phyloP scores from a whole-genome alignment of 202 grass and related monocot species.

The Schoenoplectus tabernaemontani region DNA sequence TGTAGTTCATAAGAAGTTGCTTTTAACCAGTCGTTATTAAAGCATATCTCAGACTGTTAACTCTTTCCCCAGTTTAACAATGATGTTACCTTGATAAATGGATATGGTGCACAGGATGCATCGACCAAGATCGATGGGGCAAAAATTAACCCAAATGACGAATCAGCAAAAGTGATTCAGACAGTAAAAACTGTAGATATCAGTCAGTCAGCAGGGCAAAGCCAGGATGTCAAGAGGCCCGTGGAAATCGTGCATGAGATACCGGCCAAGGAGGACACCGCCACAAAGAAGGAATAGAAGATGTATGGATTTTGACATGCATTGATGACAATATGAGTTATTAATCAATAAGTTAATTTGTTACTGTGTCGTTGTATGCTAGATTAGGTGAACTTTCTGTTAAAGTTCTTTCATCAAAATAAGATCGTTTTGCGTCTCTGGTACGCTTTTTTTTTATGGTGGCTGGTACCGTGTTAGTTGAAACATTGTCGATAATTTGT shows the following conservation, averaged over 20 bases:
- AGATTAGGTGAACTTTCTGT: background rate
- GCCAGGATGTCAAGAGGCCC: constrained; percentile 21
- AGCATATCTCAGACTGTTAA: background rate
- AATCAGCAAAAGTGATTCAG: background rate
- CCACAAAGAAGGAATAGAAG: constrained; percentile 35
- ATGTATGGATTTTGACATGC: background rate
- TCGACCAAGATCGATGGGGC: background rate
- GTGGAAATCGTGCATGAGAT: constrained; percentile 42
- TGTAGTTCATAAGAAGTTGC: background rate
- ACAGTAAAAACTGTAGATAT: constrained; percentile 46
- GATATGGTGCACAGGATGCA: background rate
- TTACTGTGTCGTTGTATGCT: background rate
- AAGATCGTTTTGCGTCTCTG: background rate
- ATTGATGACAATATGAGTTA: background rate
- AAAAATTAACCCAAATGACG: background rate
- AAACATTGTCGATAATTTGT: background rate
- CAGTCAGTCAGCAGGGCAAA: constrained; percentile 34
- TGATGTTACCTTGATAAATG: background rate
- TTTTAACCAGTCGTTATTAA: background rate
- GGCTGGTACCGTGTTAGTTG: background rate
- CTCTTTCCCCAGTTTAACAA: background rate
- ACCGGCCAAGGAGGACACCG: constrained; percentile 14
- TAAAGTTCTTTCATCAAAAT: background rate
- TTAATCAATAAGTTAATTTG: background rate
- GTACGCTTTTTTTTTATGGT: background rate